Evolutionary conservation across 768 basidiomycete genomes (phyloP), one percentile per base, ranked within the genome.

Genomic region (Boletellus emodensis): DNA sequence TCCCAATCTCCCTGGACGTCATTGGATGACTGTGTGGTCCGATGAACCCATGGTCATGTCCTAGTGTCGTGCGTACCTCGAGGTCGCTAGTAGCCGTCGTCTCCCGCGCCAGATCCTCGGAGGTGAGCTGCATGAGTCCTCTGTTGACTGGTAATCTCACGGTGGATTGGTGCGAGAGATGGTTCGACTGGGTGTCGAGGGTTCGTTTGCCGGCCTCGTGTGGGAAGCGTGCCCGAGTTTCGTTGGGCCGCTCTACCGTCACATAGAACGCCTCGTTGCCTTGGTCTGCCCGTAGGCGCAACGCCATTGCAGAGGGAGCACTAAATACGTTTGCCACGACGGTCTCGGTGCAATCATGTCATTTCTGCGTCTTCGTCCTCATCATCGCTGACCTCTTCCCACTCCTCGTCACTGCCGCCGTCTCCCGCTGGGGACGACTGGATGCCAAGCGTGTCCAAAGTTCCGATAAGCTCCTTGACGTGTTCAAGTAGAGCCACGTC

Each of bases 401-500:
- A 84, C 20, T 72, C 85, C 5, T 71, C 77, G 3, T 58, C 61
- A 5, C 68, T 74, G 12, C 61, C 80, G 2, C 71, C 80, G 17
- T 67, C 72, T 6, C 74, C 80, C 12, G 75, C 66, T 0, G 82
- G 75, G 9, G 84, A 84, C 0, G 84, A 68, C 18, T 77, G 70
- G 35, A 94, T 77, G 1, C 90, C 90, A 39, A 82, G 68, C 6
- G 71, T 73, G 42, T 90, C 83, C 49, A 94, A 61, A 53, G 82
- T 82, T 6, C 68, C 68, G 46, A 91, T 76, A 40, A 96, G 76
- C 56, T 94, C 93, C 44, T 77, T 69, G 24, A 78, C 80, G 63
- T 96, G 93, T 33, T 82, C 81, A 3, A 90, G 73, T 45, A 95
- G 66, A 17, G 87, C 89, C 51, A 72, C 71, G 64, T 96, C 93